phyloP scores from a whole-genome alignment of 2,329 filamentous ascomycete species.

The Microdochium bolleyi region DNA sequence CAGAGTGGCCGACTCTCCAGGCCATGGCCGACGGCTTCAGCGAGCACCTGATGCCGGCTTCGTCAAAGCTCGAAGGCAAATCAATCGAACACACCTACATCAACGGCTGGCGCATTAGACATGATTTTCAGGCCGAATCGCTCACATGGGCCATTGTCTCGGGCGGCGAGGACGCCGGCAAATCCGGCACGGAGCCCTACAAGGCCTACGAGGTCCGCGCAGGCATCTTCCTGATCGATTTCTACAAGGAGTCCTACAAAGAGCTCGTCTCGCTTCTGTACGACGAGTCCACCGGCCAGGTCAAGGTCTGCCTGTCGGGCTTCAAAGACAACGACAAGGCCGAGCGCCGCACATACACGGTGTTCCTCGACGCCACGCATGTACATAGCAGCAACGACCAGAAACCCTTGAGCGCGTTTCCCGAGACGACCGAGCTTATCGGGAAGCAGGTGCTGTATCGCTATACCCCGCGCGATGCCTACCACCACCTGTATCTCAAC shows the following conservation, averaged over 20 bases:
- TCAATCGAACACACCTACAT: neutral
- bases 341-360: neutral
- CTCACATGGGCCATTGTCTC: neutral
- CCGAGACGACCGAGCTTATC: neutral
- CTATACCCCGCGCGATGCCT: neutral
- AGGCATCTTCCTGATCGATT: neutral
- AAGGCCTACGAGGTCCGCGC: neutral
- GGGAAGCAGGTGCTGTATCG: neutral
- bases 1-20: neutral
- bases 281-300: neutral
- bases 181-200: neutral
- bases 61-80: neutral
- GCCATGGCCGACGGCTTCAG: neutral
- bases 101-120: neutral
- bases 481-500: neutral
- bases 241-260: neutral
- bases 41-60: neutral
- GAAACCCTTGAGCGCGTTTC: neutral
- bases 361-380: neutral
- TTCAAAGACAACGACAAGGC: neutral
- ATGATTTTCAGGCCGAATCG: neutral
- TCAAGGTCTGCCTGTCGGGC: neutral
- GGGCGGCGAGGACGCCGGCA: neutral
- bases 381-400: neutral
- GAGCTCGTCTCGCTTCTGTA: neutral